A percentile compares a stretch with the other conserved stretches of the same genome.
Conservation (phyloP, 345 rosid genomes). For the Ceriops decandra region DNA sequence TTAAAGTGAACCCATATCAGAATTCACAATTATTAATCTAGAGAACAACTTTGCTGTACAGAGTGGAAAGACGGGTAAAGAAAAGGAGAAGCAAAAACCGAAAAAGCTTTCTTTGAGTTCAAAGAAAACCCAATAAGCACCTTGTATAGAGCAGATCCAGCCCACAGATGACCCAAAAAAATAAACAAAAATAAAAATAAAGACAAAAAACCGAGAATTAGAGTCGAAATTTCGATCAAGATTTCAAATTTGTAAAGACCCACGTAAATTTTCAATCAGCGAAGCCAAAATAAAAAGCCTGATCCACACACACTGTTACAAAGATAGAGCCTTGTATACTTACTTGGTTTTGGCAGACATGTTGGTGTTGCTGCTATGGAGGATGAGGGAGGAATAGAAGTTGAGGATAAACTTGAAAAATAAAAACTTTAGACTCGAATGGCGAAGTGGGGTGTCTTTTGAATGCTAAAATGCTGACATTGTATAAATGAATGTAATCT, state of each 20-base stretch:
- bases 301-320: neutral
- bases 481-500: slow-evolving; percentile 11
- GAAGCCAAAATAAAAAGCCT: neutral
- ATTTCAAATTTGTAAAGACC: slow-evolving; percentile 10
- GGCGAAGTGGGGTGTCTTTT: neutral
- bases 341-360: slow-evolving; percentile 72
- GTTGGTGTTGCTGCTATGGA: neutral
- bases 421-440: neutral
- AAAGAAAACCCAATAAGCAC: neutral
- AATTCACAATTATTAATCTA: no score
- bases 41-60: no score
- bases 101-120: no score
- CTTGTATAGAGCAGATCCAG: slow-evolving; percentile 19
- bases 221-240: slow-evolving; percentile 2
- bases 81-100: no score
- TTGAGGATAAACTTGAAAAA: neutral
- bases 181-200: no score
- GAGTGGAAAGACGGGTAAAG: no score
- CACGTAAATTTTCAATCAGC: neutral
- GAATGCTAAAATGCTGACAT: slow-evolving; percentile 39
- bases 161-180: neutral
- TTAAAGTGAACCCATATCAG: no score
- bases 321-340: slow-evolving; percentile 10
- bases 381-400: slow-evolving; percentile 7
- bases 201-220: neutral